Evolutionary conservation across 176 grass and related monocot species (phyloP), one percentile per base, ranked within the genome.

Genomic region (Coix lacrymajobi): DNA sequence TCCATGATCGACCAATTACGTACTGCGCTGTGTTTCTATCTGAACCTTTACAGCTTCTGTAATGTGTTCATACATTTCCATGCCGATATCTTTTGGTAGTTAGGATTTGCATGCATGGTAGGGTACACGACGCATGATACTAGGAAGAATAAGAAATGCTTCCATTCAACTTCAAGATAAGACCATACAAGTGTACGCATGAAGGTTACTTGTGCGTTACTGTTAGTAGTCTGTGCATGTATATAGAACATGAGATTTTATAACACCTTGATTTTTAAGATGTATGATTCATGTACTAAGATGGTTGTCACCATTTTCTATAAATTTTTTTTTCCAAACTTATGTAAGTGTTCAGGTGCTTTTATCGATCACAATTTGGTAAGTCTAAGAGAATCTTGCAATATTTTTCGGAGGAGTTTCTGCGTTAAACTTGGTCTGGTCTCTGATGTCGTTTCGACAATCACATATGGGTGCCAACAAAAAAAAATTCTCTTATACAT

Each of bases 81-180:
- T 46, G 60, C 0, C 3, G 6, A 30, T 62, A 15, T 48, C 26
- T 39, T 49, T 17, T 10, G 24, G 37, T 25, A 39, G 52, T 36
- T 62, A 31, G 39, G 75, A 63, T 62, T 19, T 72, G 39, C 31
- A 48, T 62, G 83, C 31, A 61, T 71, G 75, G 28, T 85, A 71
- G 66, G 44, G 44, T 37, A 38, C 8, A 54, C 78, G 46, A 51
- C 46, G 29, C 1, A 26, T 52, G 20, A 6, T 3, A 32, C 17
- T 44, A 37, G 11, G 3, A 34, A 36, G 1, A 44, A 63, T 32
- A 49, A 57, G 16, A 40, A 80, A 56, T 80, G 20, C 65, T 85
- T 78, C 13, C 51, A 70, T 70, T 54, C 51, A 79, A 85, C 83
- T 77, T 85, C 37, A 78, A 61, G 46, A 13, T 28, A 51, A 26